A percentile compares a stretch with the other conserved stretches of the same genome.
Conservation (phyloP, 2,329 filamentous ascomycete species). For the Fusarium multiceps region DNA sequence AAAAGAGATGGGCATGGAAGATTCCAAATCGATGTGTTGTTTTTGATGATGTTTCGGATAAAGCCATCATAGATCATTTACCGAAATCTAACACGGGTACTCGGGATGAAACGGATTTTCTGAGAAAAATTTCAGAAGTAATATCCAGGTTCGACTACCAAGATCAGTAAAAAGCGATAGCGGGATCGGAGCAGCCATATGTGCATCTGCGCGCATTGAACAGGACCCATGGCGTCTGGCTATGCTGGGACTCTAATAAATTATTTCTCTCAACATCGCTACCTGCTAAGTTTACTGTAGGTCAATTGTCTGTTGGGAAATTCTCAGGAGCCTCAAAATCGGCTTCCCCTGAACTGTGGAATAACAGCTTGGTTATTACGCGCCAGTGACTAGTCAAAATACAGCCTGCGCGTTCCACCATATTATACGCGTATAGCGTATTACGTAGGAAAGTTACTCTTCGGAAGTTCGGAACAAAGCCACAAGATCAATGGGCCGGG, state of each 20-base stretch:
- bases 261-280: accelerated
- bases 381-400: not conserved
- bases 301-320: not conserved
- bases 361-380: not conserved
- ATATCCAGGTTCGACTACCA: accelerated
- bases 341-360: not conserved
- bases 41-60: too few species aligned
- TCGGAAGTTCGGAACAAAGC: not conserved
- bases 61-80: too few species aligned
- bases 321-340: accelerated
- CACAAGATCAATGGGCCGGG: not conserved
- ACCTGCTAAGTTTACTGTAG: not conserved
- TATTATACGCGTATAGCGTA: not conserved
- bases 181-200: too few species aligned
- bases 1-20: too few species aligned
- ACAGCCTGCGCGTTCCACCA: not conserved
- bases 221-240: accelerated
- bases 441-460: not conserved
- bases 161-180: too few species aligned
- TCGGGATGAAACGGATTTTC: too few species aligned
- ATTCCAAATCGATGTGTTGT: too few species aligned
- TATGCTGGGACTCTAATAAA: too few species aligned
- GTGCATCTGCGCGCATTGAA: too few species aligned
- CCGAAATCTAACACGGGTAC: too few species aligned
- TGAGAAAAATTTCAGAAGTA: too few species aligned